These are phyloP conservation scores for Solanum arcanum DNA, from an alignment of 257 asterid species.

Conservation along the genomic window DNA sequence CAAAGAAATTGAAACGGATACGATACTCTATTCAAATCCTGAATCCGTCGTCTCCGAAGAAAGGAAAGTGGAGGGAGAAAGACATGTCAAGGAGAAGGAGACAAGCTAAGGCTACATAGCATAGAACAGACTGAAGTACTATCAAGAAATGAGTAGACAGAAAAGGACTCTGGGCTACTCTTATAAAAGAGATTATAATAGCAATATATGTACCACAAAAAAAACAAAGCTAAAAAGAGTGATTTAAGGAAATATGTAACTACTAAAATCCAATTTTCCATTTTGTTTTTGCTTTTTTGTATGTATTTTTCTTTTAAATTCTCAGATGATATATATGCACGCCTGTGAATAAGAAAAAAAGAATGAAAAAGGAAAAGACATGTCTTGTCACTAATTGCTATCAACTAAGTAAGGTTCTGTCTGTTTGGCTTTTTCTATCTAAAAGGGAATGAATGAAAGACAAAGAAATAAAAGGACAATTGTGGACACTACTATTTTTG, in stretches of 20 bases:
- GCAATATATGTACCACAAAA: slow-evolving; percentile 3
- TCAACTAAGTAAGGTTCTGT: slow-evolving; percentile 13
- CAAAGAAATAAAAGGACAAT: background rate
- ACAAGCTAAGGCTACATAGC: slow-evolving; percentile 14
- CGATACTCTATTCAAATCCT: background rate
- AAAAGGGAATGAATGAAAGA: background rate
- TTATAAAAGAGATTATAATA: slow-evolving; percentile 1
- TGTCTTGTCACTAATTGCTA: slow-evolving; percentile 31
- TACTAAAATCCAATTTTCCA: slow-evolving; percentile 18
- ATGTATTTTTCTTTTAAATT: background rate
- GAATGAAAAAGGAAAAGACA: background rate
- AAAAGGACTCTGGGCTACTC: slow-evolving; percentile 17
- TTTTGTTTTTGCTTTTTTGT: background rate
- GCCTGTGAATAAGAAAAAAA: slow-evolving; percentile 17
- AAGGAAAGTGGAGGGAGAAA: background rate
- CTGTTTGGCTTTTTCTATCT: slow-evolving; percentile 6
- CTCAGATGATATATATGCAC: slow-evolving; percentile 12
- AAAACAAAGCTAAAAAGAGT: slow-evolving; percentile 12
- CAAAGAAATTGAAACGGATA: background rate
- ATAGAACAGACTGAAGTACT: slow-evolving; percentile 17
- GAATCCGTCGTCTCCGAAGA: background rate
- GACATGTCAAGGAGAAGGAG: slow-evolving; percentile 24
- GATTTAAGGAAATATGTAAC: slow-evolving; percentile 14
- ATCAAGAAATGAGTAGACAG: slow-evolving; percentile 18
- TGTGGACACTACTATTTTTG: background rate